Evolutionary conservation across 371 early-diverging fungal species (phyloP), one percentile per base, ranked within the genome.

Genomic region (Rhizopus delemar): DNA sequence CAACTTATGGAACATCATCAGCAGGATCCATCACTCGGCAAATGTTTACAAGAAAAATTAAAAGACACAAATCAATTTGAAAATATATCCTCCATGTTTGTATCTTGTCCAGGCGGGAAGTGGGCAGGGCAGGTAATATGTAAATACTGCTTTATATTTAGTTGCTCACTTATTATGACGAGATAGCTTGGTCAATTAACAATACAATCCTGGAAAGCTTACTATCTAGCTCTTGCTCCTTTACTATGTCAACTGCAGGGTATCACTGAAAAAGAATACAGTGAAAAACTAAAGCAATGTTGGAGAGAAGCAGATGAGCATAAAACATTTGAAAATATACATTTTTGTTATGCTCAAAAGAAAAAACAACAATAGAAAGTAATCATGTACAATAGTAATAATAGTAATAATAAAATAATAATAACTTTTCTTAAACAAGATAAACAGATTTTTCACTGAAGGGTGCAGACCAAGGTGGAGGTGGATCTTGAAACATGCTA

Each of bases 311-410:
- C 79, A 22, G 71, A 79, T 32, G 72, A 72, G 46, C 69, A 74
- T 65, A 75, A 76, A 53, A 79, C 76, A 13, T 79, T 75, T 71
- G 80, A 80, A 62, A 80, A 80, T 54, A 68, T 80, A 33, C 80
- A 80, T 52, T 80, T 80, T 65, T 72, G 75, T 11, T 80, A 76
- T 58, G 80, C 73, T 3, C 77, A 80, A 54, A 80, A 80, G 56
- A 22, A 22, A 22, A 22, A 22, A 22, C 2, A 22, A 22, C 22
- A 22, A 22, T 22, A 22, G 22, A 22, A 22, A 22, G 22, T 22
- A 22, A 11, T 36, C 36, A 36, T 36, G 36, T 8, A 36, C 36
- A 11, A 36, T 36, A 11, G 36, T 6, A 36, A 36, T 36, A 36
- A 22, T 22, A 22, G 5, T 33, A 38, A 41, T 41, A 53, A 46